Evolutionary conservation across 768 basidiomycete species (phyloP).

Genomic region (Psilocybe azurescens): DNA sequence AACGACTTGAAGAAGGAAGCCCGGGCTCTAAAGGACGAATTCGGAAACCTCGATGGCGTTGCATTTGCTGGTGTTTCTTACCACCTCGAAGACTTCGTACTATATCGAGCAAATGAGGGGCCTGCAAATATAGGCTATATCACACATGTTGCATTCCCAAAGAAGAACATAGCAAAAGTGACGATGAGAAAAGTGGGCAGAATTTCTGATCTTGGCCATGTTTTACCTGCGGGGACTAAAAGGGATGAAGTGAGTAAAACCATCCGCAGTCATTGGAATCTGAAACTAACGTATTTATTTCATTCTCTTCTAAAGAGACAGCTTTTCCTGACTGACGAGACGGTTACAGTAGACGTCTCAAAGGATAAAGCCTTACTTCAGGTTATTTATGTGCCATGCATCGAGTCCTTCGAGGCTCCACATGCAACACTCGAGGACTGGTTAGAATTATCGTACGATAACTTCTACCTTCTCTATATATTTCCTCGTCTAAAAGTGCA

Average conservation of each 20-base stretch:
- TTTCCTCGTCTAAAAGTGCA: conserved; percentile 47
- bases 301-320: conserved; percentile 49
- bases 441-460: conserved; percentile 56
- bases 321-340: conserved; percentile 61
- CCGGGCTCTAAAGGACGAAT: conserved; percentile 33
- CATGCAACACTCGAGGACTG: conserved; percentile 42
- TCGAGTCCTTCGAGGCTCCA: conserved; percentile 32
- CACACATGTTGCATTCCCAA: conserved; percentile 31
- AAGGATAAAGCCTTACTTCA: conserved; percentile 45
- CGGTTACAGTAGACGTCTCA: conserved; percentile 31
- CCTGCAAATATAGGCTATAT: conserved; percentile 66
- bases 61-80: conserved; percentile 52
- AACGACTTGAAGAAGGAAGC: conserved; percentile 34
- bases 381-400: conserved; percentile 52
- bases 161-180: conserved; percentile 29
- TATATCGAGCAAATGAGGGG: conserved; percentile 52
- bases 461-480: conserved; percentile 61
- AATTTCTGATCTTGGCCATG: conserved; percentile 40
- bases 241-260: conserved; percentile 60
- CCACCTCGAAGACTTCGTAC: conserved; percentile 66
- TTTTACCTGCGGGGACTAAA: conserved; percentile 43
- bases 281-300: background rate
- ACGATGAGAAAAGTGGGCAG: conserved; percentile 55
- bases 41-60: conserved; percentile 43
- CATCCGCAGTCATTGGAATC: background rate